Conservation (phyloP, 164 flowering plant species). For the Echeveria elegans region DNA sequence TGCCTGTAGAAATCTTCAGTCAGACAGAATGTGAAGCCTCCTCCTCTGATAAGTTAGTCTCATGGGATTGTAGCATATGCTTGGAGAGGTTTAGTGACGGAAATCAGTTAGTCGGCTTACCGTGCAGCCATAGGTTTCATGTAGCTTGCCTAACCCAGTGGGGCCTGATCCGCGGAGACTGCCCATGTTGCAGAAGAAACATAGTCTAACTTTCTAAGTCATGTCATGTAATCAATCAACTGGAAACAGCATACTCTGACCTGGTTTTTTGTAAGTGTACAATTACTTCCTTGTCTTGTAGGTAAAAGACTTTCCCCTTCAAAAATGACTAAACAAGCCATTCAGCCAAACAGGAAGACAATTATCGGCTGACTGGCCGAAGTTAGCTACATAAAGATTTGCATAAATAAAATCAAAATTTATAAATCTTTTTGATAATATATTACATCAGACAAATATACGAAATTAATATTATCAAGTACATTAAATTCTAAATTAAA, state of each 20-base stretch:
- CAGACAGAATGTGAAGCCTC: conserved; percentile 9
- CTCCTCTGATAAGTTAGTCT: conserved; percentile 2
- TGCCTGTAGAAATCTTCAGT: conserved; percentile 34
- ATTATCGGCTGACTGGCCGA: no score
- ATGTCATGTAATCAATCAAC: not conserved
- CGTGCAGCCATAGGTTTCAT: conserved; percentile 70
- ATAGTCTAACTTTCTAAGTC: conserved; percentile 14
- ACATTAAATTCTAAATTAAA: no score
- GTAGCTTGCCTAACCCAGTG: conserved; percentile 58
- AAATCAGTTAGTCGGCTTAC: conserved; percentile 42
- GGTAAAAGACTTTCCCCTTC: not conserved
- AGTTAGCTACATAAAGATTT: no score
- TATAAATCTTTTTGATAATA: no score
- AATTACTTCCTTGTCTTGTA: not conserved
- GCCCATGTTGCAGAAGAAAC: conserved; percentile 68
- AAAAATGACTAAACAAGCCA: not conserved
- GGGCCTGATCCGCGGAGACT: conserved; percentile 69
- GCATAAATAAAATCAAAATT: not conserved
- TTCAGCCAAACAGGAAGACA: not conserved
- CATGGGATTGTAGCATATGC: conserved; percentile 46
- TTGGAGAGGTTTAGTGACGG: conserved; percentile 36
- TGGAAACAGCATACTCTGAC: not conserved
- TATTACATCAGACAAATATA: no score
- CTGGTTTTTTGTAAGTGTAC: not conserved
- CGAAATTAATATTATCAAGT: no score